Conservation (phyloP, 2,329 filamentous ascomycete species). For the Chrysosporium keratinophilum region DNA sequence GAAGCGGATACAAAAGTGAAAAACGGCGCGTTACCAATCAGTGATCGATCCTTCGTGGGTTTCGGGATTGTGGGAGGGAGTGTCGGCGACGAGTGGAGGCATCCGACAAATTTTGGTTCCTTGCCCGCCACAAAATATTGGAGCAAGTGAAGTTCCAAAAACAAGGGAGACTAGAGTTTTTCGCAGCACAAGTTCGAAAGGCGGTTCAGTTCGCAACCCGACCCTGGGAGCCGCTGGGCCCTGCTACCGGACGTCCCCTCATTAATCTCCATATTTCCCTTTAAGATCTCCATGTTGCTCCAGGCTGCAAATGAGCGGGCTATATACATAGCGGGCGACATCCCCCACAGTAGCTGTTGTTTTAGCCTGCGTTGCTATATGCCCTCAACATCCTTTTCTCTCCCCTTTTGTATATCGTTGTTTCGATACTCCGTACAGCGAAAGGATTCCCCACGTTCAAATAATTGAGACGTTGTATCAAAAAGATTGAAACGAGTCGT, state of each 20-base stretch:
- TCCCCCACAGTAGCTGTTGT: neutral
- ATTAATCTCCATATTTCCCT: neutral
- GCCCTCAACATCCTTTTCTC: neutral
- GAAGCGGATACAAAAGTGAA: no score
- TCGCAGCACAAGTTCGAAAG: neutral
- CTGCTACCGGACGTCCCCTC: neutral
- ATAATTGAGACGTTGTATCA: neutral
- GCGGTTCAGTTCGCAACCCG: conserved; percentile 8
- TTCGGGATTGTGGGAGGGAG: neutral
- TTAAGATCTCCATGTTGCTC: neutral
- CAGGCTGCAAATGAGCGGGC: neutral
- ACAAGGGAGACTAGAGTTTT: neutral
- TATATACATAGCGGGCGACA: conserved; percentile 3
- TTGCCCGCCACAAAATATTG: conserved; percentile 3
- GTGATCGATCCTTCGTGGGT: neutral
- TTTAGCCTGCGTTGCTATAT: neutral
- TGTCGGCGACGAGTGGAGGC: neutral
- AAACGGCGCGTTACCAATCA: neutral
- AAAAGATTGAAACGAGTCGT: neutral
- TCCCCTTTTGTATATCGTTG: neutral
- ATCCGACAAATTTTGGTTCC: neutral
- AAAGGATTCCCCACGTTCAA: neutral
- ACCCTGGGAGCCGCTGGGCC: conserved; percentile 1
- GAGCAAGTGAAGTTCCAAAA: neutral
- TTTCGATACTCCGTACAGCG: neutral